phyloP scores from a whole-genome alignment of 2,329 filamentous ascomycete genomes.

The Drechslerella stenobrocha region DNA sequence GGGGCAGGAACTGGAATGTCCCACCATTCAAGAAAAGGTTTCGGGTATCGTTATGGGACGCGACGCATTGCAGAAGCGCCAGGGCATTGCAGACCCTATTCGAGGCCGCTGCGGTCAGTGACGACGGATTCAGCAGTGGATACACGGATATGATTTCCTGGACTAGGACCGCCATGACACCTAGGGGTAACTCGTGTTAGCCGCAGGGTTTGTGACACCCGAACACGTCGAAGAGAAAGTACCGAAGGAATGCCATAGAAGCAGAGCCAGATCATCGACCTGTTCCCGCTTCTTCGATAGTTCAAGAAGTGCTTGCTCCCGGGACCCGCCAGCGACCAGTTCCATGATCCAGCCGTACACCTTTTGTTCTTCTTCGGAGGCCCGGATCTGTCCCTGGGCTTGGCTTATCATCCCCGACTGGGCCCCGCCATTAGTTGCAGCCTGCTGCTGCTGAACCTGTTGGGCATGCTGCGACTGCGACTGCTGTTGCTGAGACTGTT shows the following conservation, averaged over 20 bases:
- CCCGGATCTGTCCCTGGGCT: slow-evolving; percentile 31
- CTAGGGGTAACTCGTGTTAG: slow-evolving; percentile 59
- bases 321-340: slow-evolving; percentile 59
- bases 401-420: slow-evolving; percentile 47
- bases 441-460: slow-evolving; percentile 63
- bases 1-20: slow-evolving; percentile 50
- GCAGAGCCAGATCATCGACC: slow-evolving; percentile 91
- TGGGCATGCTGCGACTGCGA: slow-evolving; percentile 23
- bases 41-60: slow-evolving; percentile 93
- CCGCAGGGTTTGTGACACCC: background rate
- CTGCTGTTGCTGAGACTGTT: slow-evolving; percentile 23
- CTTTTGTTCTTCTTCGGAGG: slow-evolving; percentile 52
- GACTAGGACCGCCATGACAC: slow-evolving; percentile 95
- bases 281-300: slow-evolving; percentile 98
- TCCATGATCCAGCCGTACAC: slow-evolving; percentile 53
- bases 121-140: slow-evolving; percentile 90
- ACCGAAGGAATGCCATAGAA: slow-evolving; percentile 99
- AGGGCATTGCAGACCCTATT: slow-evolving; percentile 98
- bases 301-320: slow-evolving; percentile 89
- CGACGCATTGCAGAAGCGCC: slow-evolving; percentile 92
- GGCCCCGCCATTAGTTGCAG: slow-evolving; percentile 57
- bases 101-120: slow-evolving; percentile 93
- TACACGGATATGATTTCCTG: slow-evolving; percentile 99
- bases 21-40: slow-evolving; percentile 89
- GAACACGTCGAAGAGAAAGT: slow-evolving; percentile 55